Percentiles rank a stretch among this genome's conserved stretches.
These are phyloP conservation scores for Paramecium primaurelia DNA, from an alignment of 73 alveolate genomes.

Conservation along the genomic window DNA sequence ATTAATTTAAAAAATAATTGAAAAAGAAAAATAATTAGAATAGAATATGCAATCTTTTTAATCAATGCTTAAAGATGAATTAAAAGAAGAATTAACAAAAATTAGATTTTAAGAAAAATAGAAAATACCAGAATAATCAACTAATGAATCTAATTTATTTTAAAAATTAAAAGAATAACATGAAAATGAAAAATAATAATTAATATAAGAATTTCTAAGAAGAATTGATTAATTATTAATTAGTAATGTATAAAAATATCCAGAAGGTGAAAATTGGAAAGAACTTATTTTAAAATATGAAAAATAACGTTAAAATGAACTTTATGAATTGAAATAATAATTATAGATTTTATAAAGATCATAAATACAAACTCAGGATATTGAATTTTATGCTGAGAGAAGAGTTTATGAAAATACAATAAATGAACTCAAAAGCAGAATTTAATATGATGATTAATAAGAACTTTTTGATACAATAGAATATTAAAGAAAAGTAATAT, in stretches of 20 bases:
- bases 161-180: background rate
- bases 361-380: background rate
- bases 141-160: background rate
- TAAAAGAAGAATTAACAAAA: constrained; percentile 19
- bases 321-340: constrained; percentile 16
- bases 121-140: background rate
- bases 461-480: constrained; percentile 31
- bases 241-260: constrained; percentile 18
- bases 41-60: constrained; percentile 18
- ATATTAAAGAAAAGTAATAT: background rate
- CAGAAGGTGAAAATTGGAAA: constrained; percentile 44
- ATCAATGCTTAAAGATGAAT: constrained; percentile 39
- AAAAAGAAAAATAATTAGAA: constrained; percentile 26
- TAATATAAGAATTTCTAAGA: background rate
- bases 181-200: constrained; percentile 7
- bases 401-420: constrained; percentile 29
- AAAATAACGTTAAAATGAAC: constrained; percentile 26
- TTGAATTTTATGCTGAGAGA: constrained; percentile 44
- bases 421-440: background rate
- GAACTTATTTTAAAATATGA: constrained; percentile 10
- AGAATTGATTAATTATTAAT: constrained; percentile 31
- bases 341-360: constrained; percentile 33
- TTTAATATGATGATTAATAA: background rate
- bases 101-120: background rate
- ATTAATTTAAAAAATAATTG: background rate